Evolutionary conservation across 345 rosid genomes (phyloP).

Genomic region (Excoecaria cochinchinensis): DNA sequence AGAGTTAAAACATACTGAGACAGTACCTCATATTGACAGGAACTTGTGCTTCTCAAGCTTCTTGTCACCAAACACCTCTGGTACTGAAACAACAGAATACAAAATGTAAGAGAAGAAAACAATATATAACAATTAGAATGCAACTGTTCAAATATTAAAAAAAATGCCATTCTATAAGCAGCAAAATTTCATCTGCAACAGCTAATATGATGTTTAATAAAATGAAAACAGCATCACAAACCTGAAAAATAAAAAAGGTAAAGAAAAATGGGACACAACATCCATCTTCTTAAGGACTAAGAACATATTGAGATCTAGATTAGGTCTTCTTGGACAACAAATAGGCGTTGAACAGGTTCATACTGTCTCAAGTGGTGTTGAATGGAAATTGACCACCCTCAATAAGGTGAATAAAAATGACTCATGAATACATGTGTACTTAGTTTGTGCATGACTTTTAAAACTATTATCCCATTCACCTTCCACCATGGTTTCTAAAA

Average conservation of each 20-base stretch:
- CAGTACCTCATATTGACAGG: constrained; percentile 16
- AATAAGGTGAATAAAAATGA: no score
- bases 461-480: not conserved
- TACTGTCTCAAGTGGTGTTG: not conserved
- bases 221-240: not conserved
- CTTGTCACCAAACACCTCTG: not conserved
- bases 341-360: not conserved
- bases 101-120: not conserved
- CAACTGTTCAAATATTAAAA: not conserved
- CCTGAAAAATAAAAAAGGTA: not conserved
- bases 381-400: not conserved
- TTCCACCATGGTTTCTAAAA: not conserved
- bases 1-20: not conserved
- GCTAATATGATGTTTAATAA: not conserved
- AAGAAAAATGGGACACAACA: not conserved
- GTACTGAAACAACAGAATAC: not conserved
- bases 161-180: not conserved
- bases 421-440: no score
- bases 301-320: not conserved
- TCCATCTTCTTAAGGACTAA: not conserved
- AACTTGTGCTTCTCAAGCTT: no score
- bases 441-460: not conserved
- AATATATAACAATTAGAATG: not conserved
- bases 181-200: not conserved
- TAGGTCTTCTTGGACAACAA: not conserved